phyloP scores from a whole-genome alignment of 202 grass and related monocot genomes.

The Carex arenaria region DNA sequence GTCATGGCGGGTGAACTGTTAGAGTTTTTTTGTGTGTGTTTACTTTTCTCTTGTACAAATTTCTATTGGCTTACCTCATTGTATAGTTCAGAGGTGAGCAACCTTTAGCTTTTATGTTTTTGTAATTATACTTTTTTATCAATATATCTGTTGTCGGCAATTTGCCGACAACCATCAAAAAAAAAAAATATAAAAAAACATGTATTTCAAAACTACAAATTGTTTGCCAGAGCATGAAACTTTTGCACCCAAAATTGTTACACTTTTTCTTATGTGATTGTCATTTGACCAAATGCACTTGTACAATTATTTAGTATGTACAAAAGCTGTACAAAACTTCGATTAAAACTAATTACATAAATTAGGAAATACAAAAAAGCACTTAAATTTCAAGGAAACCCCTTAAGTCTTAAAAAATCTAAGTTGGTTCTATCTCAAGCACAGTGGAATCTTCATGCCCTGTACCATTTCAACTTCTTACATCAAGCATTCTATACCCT shows the following conservation, averaged over 20 bases:
- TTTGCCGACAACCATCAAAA: too few species aligned
- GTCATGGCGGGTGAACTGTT: too few species aligned
- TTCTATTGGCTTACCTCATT: too few species aligned
- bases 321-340: neutral
- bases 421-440: neutral
- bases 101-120: too few species aligned
- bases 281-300: neutral
- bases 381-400: neutral
- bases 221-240: neutral
- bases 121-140: too few species aligned
- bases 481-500: neutral
- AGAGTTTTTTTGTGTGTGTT: too few species aligned
- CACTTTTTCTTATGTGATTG: neutral
- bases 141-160: too few species aligned
- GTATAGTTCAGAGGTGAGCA: too few species aligned
- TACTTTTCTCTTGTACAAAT: too few species aligned
- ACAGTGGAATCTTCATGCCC: neutral
- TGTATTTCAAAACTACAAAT: neutral
- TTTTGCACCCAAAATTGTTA: neutral
- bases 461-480: neutral
- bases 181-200: too few species aligned
- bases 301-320: neutral
- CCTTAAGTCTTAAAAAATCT: neutral
- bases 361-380: neutral
- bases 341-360: conserved; percentile 6